phyloP scores from a whole-genome alignment of 75 land plant species.

The Picea sitchensis region DNA sequence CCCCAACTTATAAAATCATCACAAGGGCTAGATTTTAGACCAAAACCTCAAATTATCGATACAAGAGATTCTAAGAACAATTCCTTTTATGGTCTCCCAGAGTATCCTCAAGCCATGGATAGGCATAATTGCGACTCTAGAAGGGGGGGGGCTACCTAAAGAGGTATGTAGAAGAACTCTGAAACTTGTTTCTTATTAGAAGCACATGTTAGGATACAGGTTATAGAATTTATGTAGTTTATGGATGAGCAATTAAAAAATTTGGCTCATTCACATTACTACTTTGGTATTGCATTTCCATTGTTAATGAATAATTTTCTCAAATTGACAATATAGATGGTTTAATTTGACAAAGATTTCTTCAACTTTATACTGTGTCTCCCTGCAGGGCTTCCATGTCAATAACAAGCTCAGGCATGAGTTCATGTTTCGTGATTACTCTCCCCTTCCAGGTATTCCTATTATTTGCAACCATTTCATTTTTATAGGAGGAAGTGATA shows the following conservation, averaged over 20 bases:
- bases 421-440: background rate
- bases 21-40: constrained; percentile 39
- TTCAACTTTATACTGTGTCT: background rate
- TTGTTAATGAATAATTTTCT: too few species aligned
- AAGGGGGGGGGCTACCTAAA: constrained; percentile 33
- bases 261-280: too few species aligned
- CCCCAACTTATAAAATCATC: too few species aligned
- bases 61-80: constrained; percentile 27
- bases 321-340: background rate
- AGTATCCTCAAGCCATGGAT: constrained; percentile 28
- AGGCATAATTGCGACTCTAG: constrained; percentile 19
- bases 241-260: too few species aligned
- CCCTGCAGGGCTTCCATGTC: background rate
- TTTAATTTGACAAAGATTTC: background rate
- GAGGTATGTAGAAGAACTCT: constrained; percentile 20
- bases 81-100: constrained; percentile 29
- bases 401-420: background rate
- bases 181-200: background rate
- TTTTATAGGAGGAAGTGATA: background rate
- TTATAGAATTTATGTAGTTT: background rate
- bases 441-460: constrained; percentile 1
- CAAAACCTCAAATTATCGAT: constrained; percentile 46
- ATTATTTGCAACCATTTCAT: background rate
- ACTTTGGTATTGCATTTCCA: too few species aligned
- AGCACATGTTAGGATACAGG: background rate